phyloP scores from a whole-genome alignment of 257 asterid genomes.

The Solanum pennellii region DNA sequence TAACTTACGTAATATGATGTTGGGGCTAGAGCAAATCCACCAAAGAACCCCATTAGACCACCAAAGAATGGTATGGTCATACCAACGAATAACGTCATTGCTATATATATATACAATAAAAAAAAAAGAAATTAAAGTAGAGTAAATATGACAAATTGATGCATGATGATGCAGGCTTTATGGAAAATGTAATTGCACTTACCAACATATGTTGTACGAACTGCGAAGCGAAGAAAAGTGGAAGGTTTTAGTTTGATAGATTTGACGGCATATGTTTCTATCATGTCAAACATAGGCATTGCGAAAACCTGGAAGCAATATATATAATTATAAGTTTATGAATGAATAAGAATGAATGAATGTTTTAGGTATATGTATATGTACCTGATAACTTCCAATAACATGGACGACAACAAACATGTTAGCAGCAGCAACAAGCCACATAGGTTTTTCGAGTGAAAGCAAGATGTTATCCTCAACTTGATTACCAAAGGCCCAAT shows the following conservation, averaged over 20 bases:
- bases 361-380: background rate
- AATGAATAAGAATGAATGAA: background rate
- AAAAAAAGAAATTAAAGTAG: too few relatives aligned
- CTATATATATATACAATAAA: slow-evolving; percentile 9
- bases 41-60: slow-evolving; percentile 76
- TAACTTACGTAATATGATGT: slow-evolving; percentile 58
- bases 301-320: background rate
- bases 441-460: slow-evolving; percentile 34
- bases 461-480: slow-evolving; percentile 49
- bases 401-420: slow-evolving; percentile 25
- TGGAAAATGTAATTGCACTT: background rate
- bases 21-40: slow-evolving; percentile 83
- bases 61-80: slow-evolving; percentile 80
- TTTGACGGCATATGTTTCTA: slow-evolving; percentile 42
- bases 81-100: slow-evolving; percentile 48
- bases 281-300: slow-evolving; percentile 44
- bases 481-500: slow-evolving; percentile 30
- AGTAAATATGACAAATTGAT: too few relatives aligned
- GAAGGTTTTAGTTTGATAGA: slow-evolving; percentile 33
- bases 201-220: slow-evolving; percentile 51
- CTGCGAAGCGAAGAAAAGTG: slow-evolving; percentile 23
- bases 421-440: slow-evolving; percentile 54
- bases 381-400: slow-evolving; percentile 59
- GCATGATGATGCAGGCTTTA: background rate
- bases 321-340: background rate